Evolutionary conservation across 306 rosid species (phyloP).

Genomic region (Sicyos baderoa): DNA sequence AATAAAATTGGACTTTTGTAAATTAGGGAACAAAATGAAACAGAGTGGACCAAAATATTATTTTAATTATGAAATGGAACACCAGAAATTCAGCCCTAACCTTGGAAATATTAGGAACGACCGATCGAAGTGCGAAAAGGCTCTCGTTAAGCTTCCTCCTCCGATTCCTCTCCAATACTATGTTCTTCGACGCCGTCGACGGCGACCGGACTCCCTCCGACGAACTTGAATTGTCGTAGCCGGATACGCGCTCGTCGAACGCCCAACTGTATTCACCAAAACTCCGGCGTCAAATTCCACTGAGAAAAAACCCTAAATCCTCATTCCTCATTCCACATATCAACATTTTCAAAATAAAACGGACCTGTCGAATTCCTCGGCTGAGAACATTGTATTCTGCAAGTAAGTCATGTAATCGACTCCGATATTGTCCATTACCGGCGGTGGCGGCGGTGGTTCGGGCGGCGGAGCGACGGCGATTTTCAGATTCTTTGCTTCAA

Average conservation of each 20-base stretch:
- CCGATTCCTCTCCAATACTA: constrained; percentile 78
- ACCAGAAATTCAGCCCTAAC: constrained; percentile 24
- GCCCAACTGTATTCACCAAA: constrained; percentile 46
- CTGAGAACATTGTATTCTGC: constrained; percentile 63
- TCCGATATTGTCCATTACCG: constrained; percentile 22
- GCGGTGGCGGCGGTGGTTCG: too few relatives aligned
- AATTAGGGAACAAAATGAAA: too few relatives aligned
- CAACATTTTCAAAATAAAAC: neutral
- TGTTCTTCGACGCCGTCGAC: constrained; percentile 77
- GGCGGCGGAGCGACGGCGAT: too few relatives aligned
- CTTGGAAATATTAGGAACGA: constrained; percentile 95
- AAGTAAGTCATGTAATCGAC: constrained; percentile 59
- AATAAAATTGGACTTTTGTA: too few relatives aligned
- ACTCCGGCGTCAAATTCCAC: constrained; percentile 1
- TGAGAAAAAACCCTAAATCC: neutral
- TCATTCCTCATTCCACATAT: neutral
- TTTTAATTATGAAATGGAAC: neutral
- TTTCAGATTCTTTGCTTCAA: neutral
- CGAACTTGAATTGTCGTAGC: constrained; percentile 78
- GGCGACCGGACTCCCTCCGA: constrained; percentile 76
- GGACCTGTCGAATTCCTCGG: constrained; percentile 71
- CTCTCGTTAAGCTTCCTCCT: constrained; percentile 90
- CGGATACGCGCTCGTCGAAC: constrained; percentile 63
- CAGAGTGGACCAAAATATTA: too few relatives aligned
- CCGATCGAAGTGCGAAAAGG: constrained; percentile 86